Conservation (phyloP, 2,329 filamentous ascomycete species). For the Emmonsia crescens region DNA sequence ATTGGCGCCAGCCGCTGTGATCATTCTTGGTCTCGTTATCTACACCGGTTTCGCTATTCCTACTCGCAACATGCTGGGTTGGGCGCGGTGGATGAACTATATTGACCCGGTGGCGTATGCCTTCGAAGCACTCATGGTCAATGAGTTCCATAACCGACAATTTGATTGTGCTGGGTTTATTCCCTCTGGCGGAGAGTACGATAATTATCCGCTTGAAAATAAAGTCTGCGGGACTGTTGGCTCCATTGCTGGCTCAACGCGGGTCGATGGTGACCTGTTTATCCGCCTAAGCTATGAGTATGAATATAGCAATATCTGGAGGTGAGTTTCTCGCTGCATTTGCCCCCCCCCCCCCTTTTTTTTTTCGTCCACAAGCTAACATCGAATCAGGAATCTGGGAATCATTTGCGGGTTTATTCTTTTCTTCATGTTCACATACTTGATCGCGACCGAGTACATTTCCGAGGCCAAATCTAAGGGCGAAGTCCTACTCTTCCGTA, state of each 20-base stretch:
- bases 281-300: constrained; percentile 48
- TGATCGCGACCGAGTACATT: constrained; percentile 52
- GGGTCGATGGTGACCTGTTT: constrained; percentile 51
- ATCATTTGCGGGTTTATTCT: constrained; percentile 55
- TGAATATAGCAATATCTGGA: constrained; percentile 49
- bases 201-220: constrained; percentile 21
- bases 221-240: constrained; percentile 51
- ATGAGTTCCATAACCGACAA: constrained; percentile 61
- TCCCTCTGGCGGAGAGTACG: constrained; percentile 32
- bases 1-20: constrained; percentile 44
- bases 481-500: constrained; percentile 63
- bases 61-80: constrained; percentile 58
- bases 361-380: background rate
- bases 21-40: constrained; percentile 37
- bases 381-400: constrained; percentile 48
- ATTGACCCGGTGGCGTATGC: constrained; percentile 68
- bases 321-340: constrained; percentile 8
- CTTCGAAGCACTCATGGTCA: constrained; percentile 71
- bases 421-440: constrained; percentile 51
- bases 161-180: constrained; percentile 43
- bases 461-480: constrained; percentile 62
- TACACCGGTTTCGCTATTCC: constrained; percentile 40
- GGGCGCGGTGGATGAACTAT: constrained; percentile 76
- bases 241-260: constrained; percentile 40
- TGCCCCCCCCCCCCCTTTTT: too few relatives aligned